These are phyloP conservation scores for Mycosphaerella sp. DNA, from an alignment of 2,329 filamentous ascomycete species.

Conservation along the genomic window DNA sequence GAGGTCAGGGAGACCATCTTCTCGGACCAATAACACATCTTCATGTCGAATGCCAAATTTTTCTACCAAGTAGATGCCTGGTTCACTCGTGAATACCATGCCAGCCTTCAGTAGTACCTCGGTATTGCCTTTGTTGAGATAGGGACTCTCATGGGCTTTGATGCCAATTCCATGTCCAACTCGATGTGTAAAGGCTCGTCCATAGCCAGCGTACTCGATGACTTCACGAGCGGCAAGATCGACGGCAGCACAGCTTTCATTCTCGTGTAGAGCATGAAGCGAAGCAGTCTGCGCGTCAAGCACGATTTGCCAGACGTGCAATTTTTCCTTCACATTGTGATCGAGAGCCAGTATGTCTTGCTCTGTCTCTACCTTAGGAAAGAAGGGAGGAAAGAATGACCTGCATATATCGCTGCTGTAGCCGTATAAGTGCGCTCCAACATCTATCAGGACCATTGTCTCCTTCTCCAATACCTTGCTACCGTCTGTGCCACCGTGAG, in stretches of 20 bases:
- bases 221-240: slow-evolving; percentile 55
- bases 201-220: slow-evolving; percentile 55
- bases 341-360: slow-evolving; percentile 30
- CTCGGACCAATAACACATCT: slow-evolving; percentile 54
- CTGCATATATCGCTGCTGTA: slow-evolving; percentile 61
- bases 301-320: slow-evolving; percentile 55
- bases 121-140: slow-evolving; percentile 57
- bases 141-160: slow-evolving; percentile 60
- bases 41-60: slow-evolving; percentile 59
- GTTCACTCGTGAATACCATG: slow-evolving; percentile 60
- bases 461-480: slow-evolving; percentile 47
- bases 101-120: slow-evolving; percentile 45
- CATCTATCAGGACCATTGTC: slow-evolving; percentile 58
- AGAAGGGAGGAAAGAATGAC: slow-evolving; percentile 46
- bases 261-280: slow-evolving; percentile 45
- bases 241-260: slow-evolving; percentile 53
- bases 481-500: slow-evolving; percentile 49
- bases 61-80: slow-evolving; percentile 55
- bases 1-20: slow-evolving; percentile 49
- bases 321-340: slow-evolving; percentile 42
- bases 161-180: slow-evolving; percentile 61
- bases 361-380: slow-evolving; percentile 32
- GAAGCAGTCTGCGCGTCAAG: slow-evolving; percentile 57
- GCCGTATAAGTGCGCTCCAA: slow-evolving; percentile 55
- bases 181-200: slow-evolving; percentile 55